phyloP scores from a whole-genome alignment of 2,329 filamentous ascomycete genomes.

The Neurospora sp. region DNA sequence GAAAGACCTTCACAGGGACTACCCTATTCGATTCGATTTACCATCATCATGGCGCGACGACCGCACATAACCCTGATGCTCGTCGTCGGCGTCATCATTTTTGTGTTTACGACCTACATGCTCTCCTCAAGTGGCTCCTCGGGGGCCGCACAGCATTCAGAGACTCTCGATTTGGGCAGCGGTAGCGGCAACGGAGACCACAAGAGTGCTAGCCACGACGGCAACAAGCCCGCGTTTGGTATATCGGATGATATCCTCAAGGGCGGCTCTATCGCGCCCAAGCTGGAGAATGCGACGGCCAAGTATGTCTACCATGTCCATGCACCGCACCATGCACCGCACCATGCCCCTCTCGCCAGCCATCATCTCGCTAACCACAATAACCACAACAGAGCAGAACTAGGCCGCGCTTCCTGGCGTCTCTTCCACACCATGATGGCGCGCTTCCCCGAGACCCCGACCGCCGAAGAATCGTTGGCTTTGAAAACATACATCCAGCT shows the following conservation, averaged over 20 bases:
- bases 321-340: constrained; percentile 10
- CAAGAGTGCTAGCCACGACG: constrained; percentile 3
- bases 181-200: constrained; percentile 1
- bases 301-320: constrained; percentile 42
- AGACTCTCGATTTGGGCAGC: neutral
- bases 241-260: constrained; percentile 43
- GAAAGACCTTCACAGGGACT: neutral
- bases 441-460: constrained; percentile 56
- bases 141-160: neutral
- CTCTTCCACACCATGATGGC: constrained; percentile 63
- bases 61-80: constrained; percentile 44
- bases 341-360: neutral
- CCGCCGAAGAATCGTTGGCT: constrained; percentile 49
- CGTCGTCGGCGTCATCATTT: constrained; percentile 42
- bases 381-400: constrained; percentile 39
- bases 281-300: constrained; percentile 70
- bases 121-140: constrained; percentile 30
- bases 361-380: constrained; percentile 5
- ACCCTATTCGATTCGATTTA: neutral
- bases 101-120: constrained; percentile 49
- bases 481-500: constrained; percentile 56
- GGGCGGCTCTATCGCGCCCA: constrained; percentile 66
- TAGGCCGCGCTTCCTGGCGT: constrained; percentile 60
- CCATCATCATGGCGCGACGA: constrained; percentile 37
- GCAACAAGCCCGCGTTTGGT: constrained; percentile 23